These are phyloP conservation scores for Botrytis elliptica DNA, from an alignment of 2,329 filamentous ascomycete genomes.

Conservation along the genomic window DNA sequence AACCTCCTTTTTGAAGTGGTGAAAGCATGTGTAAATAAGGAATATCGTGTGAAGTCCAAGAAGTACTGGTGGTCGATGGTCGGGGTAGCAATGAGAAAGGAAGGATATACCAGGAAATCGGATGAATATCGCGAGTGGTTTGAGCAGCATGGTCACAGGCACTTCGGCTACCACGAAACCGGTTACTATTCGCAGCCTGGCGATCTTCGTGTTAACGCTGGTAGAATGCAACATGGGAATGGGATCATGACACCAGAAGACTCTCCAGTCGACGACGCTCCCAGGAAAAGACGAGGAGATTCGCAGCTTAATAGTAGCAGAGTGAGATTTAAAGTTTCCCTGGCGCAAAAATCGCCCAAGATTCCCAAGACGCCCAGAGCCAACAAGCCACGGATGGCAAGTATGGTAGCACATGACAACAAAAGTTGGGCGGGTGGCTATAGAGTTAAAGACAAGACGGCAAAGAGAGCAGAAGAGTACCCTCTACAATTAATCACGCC, in stretches of 20 bases:
- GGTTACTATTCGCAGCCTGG: neutral
- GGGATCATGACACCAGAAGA: neutral
- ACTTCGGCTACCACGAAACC: neutral
- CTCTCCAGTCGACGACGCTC: neutral
- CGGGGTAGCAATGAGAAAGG: neutral
- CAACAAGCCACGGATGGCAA: neutral
- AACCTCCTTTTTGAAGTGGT: neutral
- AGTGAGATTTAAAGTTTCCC: neutral
- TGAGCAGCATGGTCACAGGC: neutral
- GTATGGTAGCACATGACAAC: neutral
- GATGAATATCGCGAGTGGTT: neutral
- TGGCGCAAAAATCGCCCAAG: neutral
- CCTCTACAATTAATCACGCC: neutral
- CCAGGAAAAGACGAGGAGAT: neutral
- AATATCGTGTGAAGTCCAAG: accelerated
- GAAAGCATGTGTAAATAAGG: accelerated
- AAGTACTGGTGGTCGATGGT: neutral
- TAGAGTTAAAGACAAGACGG: neutral
- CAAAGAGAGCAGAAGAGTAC: neutral
- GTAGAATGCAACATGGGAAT: neutral
- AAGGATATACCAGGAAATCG: neutral
- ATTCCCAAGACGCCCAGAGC: neutral
- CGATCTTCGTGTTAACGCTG: neutral
- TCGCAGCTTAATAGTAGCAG: neutral
- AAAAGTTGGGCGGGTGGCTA: neutral